Base-by-base conservation (phyloP, 345 rosid species). In the Camelina hispida region DNA sequence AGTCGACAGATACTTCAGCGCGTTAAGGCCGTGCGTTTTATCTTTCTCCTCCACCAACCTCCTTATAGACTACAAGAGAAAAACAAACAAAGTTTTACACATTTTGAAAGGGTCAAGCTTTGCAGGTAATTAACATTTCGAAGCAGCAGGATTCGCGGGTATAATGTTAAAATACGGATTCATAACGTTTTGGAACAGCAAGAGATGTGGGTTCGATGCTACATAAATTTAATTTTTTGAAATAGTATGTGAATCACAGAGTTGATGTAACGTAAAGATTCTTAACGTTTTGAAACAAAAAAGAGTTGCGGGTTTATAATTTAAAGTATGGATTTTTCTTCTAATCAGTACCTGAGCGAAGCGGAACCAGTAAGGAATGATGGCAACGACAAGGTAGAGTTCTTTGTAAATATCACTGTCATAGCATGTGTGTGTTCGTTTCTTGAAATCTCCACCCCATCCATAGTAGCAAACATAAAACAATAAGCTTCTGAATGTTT, bases 301-400 rank as follows among this genome's bases (percentile, higher is more conserved):
- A 4, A 42, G 48, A 44, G 48, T 44, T 1, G 48, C 8, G 9
- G 1, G 16, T 44, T 25, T 25, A 13, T 42, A 7, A 3, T 10
- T 25, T 59, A 35, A 58, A 34, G 8, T 37, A 59, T 11, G 7
- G 17, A 72, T 14, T 37, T 7, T 14, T 15, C 2, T 30, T 12
- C 14, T 22, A 25, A 2, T 3, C 4, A 59, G 57, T 81, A 87
- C 98, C 91, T 86, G 94, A 68, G 89, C 73, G 34, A 88, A 81
- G 32, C 94, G 93, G 80, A 83, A 53, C 97, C 91, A 87, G 58
- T 85, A 86, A 66, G 96, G 97, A 53, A 90, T 53, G 23, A 90
- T 75, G 40, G 90, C 93, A 2, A 85, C 81, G 1, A 80, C 46
- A 52, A 90, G 68, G 61, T 83, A 87, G 38, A 90, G 83, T 10